Conservation (phyloP, 2,329 filamentous ascomycete genomes). For the Curvularia hawaiiensis region DNA sequence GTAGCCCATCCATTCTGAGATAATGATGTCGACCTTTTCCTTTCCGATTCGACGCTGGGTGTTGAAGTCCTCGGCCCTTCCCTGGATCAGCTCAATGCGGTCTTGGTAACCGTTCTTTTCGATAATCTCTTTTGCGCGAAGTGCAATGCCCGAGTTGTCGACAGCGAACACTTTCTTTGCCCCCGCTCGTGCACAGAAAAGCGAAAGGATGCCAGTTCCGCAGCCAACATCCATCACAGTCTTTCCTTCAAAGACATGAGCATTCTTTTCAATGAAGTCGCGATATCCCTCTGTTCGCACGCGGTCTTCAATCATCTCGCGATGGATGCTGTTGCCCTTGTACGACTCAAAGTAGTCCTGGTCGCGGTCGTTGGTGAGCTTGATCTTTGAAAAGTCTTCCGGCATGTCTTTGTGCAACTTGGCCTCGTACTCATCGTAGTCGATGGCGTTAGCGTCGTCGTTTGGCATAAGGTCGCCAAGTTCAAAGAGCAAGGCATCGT, state of each 20-base stretch:
- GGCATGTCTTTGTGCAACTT: slow-evolving; percentile 50
- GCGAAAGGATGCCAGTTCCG: slow-evolving; percentile 79
- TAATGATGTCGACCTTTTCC: slow-evolving; percentile 83
- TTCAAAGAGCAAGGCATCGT: slow-evolving; percentile 86
- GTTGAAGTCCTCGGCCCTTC: slow-evolving; percentile 85
- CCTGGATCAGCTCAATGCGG: slow-evolving; percentile 78
- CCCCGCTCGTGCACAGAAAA: slow-evolving; percentile 92
- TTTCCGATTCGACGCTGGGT: slow-evolving; percentile 59
- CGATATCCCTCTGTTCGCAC: slow-evolving; percentile 90
- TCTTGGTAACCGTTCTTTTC: slow-evolving; percentile 77
- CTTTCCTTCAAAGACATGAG: slow-evolving; percentile 83
- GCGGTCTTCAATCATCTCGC: slow-evolving; percentile 92
- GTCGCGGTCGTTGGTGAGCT: slow-evolving; percentile 54
- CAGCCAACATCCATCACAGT: slow-evolving; percentile 91
- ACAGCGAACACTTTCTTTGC: slow-evolving; percentile 87
- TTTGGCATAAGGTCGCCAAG: slow-evolving; percentile 72
- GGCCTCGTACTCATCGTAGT: slow-evolving; percentile 45
- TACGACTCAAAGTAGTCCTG: slow-evolving; percentile 69
- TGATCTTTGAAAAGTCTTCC: slow-evolving; percentile 37
- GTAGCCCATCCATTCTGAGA: slow-evolving; percentile 99
- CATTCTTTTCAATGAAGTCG: slow-evolving; percentile 93
- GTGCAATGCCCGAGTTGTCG: slow-evolving; percentile 88
- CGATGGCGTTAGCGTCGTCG: slow-evolving; percentile 32
- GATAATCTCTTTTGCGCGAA: slow-evolving; percentile 83
- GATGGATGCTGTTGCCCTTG: slow-evolving; percentile 76